Evolutionary conservation across 495 filamentous ascomycete genomes (phyloP).

Genomic region (Aspergillus cristatus): DNA sequence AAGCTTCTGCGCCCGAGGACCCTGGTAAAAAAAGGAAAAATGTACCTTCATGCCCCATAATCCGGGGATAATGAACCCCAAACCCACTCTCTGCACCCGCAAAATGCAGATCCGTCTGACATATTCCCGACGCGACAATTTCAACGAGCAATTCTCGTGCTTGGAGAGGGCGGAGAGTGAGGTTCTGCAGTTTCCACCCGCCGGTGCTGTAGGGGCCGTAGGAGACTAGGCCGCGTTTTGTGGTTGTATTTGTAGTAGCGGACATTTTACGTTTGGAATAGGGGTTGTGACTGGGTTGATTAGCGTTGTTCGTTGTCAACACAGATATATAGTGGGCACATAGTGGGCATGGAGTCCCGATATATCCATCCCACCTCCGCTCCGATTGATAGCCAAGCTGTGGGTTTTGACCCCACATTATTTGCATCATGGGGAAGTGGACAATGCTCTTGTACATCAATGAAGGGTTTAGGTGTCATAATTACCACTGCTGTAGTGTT

Average conservation of each 20-base stretch:
- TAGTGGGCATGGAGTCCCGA: too few relatives aligned
- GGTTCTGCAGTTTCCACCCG: constrained; percentile 12
- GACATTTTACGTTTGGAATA: too few relatives aligned
- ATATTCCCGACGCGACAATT: constrained; percentile 30
- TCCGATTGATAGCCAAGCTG: too few relatives aligned
- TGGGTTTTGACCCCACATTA: too few relatives aligned
- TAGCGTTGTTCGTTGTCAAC: too few relatives aligned
- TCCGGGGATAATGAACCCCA: constrained; percentile 11
- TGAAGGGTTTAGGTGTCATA: too few relatives aligned
- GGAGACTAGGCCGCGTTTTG: constrained; percentile 7
- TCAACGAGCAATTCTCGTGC: constrained; percentile 26
- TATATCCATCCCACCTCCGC: too few relatives aligned
- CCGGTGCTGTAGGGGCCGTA: constrained; percentile 8
- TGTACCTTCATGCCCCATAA: constrained; percentile 16
- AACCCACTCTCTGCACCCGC: constrained; percentile 3
- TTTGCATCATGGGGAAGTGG: too few relatives aligned
- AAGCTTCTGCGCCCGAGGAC: background rate
- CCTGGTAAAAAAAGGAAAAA: background rate
- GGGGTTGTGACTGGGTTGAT: too few relatives aligned
- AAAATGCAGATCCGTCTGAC: constrained; percentile 28
- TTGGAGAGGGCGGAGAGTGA: constrained; percentile 16
- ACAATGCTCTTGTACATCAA: too few relatives aligned
- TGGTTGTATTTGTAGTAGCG: background rate
- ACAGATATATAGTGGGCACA: too few relatives aligned
- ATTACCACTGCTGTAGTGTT: too few relatives aligned